A percentile compares a stretch with the other conserved stretches of the same genome.
Conservation (phyloP, 106 monocot genomes). For the Dioscorea alata region DNA sequence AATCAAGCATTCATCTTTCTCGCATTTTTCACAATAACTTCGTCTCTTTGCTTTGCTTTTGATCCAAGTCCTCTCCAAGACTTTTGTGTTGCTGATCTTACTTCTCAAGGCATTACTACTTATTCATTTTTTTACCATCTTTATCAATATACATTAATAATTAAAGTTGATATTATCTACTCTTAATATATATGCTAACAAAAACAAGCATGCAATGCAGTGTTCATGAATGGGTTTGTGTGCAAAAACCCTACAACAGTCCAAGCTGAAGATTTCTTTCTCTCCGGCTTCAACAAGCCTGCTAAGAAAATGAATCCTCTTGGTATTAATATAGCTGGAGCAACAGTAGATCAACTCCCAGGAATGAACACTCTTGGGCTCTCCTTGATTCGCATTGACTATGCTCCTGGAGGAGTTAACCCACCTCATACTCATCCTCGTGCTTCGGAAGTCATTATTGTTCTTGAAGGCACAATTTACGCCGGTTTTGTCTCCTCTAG, state of each 20-base stretch:
- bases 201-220: background rate
- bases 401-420: slow-evolving; percentile 1
- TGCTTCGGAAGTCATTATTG: background rate
- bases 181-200: no score
- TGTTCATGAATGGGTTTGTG: slow-evolving; percentile 8
- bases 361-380: slow-evolving; percentile 12
- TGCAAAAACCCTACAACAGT: slow-evolving; percentile 7
- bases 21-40: slow-evolving; percentile 2
- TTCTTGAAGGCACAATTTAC: slow-evolving; percentile 7
- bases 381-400: slow-evolving; percentile 7
- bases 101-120: no score
- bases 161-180: no score
- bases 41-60: background rate
- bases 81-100: no score
- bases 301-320: background rate
- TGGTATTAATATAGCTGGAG: background rate
- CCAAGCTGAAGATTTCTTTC: slow-evolving; percentile 2
- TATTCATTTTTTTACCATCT: no score
- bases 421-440: slow-evolving; percentile 11
- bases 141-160: no score
- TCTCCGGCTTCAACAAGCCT: background rate
- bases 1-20: background rate
- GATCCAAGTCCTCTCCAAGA: no score
- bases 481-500: slow-evolving; percentile 7
- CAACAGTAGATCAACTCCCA: background rate